Evolutionary conservation across 108 stramenopile species (phyloP).

Genomic region (Nitzschia palea): DNA sequence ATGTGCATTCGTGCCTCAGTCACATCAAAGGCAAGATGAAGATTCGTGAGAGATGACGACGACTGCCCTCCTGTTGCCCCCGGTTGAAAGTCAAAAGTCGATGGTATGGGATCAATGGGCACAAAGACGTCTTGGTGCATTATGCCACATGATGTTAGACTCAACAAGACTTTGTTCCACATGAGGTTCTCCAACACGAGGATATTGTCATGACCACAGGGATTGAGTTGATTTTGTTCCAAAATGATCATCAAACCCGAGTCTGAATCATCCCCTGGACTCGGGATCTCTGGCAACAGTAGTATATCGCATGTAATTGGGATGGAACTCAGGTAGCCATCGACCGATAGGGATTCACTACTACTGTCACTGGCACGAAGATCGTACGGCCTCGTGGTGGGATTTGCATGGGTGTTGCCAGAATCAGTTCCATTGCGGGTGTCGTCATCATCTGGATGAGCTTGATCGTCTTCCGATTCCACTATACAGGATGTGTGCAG

Average conservation of each 20-base stretch:
- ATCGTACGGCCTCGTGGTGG: not conserved
- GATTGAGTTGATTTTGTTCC: constrained; percentile 7
- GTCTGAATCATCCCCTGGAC: not conserved
- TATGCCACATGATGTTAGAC: constrained; percentile 32
- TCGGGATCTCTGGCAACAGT: constrained; percentile 25
- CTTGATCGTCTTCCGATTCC: not conserved
- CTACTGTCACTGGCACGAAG: no score
- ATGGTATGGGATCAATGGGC: constrained; percentile 16
- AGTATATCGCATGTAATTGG: constrained; percentile 32
- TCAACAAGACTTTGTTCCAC: constrained; percentile 19
- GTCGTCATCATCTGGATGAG: not conserved
- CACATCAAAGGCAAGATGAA: not conserved
- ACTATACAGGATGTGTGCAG: constrained; percentile 10
- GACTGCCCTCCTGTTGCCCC: not conserved
- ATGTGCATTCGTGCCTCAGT: not conserved
- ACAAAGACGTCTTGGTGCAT: not conserved
- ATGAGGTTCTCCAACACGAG: constrained; percentile 13
- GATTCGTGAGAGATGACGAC: not conserved
- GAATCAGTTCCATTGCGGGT: not conserved
- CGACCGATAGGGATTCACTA: not conserved
- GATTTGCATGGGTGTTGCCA: not conserved
- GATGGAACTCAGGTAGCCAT: not conserved
- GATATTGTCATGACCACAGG: constrained; percentile 30
- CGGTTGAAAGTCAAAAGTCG: constrained; percentile 21
- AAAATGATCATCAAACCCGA: constrained; percentile 1